Percentiles rank a stretch among this genome's conserved stretches.
Conservation (phyloP, 257 asterid genomes). For the Thymus mandschuricus region DNA sequence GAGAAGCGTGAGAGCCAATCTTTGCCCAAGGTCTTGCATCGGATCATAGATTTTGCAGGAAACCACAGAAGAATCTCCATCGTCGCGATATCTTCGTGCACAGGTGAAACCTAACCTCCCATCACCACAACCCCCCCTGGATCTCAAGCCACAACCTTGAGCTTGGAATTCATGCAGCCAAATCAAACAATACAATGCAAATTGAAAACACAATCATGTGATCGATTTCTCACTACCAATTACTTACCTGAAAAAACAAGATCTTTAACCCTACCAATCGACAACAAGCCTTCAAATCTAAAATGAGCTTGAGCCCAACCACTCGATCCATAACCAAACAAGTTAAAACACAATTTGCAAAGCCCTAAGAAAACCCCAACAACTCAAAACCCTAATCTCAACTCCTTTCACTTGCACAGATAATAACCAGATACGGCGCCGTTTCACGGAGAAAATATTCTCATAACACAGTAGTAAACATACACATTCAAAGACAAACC, state of each 20-base stretch:
- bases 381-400: neutral
- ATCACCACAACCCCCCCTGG: neutral
- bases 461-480: no score
- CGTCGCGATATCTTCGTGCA: no score
- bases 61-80: constrained; percentile 10
- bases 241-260: no score
- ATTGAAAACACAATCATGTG: no score
- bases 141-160: neutral
- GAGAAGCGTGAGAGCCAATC: constrained; percentile 26
- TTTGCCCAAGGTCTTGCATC: constrained; percentile 28
- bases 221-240: no score
- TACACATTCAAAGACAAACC: no score
- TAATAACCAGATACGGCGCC: neutral
- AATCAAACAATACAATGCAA: neutral
- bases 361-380: neutral
- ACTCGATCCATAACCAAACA: neutral
- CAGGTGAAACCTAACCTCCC: no score
- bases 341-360: neutral
- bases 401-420: neutral
- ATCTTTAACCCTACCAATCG: no score
- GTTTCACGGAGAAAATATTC: neutral
- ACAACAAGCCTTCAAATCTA: neutral
- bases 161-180: neutral
- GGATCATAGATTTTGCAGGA: constrained; percentile 19
- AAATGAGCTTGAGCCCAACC: neutral